A percentile compares a stretch with the other conserved stretches of the same genome.
These are phyloP conservation scores for Cystofilobasidium ferigula DNA, from an alignment of 768 basidiomycete species.

Conservation along the genomic window DNA sequence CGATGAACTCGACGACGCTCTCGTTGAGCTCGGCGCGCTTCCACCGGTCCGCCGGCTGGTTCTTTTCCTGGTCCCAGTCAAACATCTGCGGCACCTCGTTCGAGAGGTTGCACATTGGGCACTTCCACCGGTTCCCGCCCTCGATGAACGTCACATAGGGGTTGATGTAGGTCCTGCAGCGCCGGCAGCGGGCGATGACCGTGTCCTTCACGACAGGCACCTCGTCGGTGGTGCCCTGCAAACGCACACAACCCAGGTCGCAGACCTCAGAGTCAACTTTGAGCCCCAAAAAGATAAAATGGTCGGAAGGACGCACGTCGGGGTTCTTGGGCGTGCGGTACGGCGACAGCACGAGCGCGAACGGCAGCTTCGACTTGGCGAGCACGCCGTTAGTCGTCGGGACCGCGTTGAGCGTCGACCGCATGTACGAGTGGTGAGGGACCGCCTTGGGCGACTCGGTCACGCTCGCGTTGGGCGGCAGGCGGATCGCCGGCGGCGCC, in stretches of 20 bases:
- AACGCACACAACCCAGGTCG: slow-evolving; percentile 44
- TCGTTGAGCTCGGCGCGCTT: slow-evolving; percentile 83
- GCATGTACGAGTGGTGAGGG: slow-evolving; percentile 81
- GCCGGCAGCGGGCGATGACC: slow-evolving; percentile 87
- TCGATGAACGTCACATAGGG: slow-evolving; percentile 97
- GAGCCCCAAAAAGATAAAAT: neutral
- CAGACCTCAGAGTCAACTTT: neutral
- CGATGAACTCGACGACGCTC: slow-evolving; percentile 89
- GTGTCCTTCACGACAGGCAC: slow-evolving; percentile 88
- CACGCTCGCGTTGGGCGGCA: slow-evolving; percentile 72
- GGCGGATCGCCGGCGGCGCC: slow-evolving; percentile 76
- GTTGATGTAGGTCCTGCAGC: slow-evolving; percentile 94
- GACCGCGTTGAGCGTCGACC: slow-evolving; percentile 80
- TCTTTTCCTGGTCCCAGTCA: slow-evolving; percentile 91
- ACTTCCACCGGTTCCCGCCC: slow-evolving; percentile 97
- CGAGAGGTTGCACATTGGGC: slow-evolving; percentile 96
- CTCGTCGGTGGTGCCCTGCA: slow-evolving; percentile 31
- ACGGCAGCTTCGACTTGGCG: slow-evolving; percentile 78
- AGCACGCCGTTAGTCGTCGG: slow-evolving; percentile 80
- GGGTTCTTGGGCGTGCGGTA: slow-evolving; percentile 66
- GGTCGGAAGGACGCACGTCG: slow-evolving; percentile 42
- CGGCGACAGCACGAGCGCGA: slow-evolving; percentile 79
- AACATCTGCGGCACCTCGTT: slow-evolving; percentile 98
- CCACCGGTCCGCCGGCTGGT: slow-evolving; percentile 94
- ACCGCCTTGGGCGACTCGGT: slow-evolving; percentile 69